Conservation (phyloP, 129 eudicot species). For the Saposhnikovia divaricata region DNA sequence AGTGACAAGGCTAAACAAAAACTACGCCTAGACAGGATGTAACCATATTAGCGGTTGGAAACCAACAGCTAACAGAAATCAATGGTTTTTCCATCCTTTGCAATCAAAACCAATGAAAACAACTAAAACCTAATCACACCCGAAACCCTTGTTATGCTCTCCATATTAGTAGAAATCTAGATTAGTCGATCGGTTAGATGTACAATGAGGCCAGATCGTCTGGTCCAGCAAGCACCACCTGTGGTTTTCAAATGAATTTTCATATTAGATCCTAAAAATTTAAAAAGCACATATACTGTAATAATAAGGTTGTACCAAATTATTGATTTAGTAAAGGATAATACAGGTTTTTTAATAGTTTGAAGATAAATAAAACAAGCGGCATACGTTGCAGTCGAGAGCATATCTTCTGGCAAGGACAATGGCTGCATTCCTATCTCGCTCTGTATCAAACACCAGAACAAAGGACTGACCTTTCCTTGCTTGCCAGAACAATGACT, state of each 20-base stretch:
- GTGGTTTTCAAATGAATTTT: conserved; percentile 1
- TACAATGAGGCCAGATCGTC: conserved; percentile 74
- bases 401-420: conserved; percentile 78
- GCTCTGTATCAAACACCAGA: conserved; percentile 72
- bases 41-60: conserved; percentile 34
- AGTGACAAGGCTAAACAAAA: conserved; percentile 76
- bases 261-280: neutral
- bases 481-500: conserved; percentile 92
- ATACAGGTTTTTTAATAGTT: neutral
- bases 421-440: conserved; percentile 77
- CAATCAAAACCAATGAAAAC: conserved; percentile 30
- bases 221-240: conserved; percentile 91
- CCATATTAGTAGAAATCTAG: conserved; percentile 30
- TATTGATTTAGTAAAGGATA: neutral
- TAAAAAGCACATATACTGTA: neutral
- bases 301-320: neutral
- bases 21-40: conserved; percentile 58
- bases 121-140: conserved; percentile 19
- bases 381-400: conserved; percentile 74
- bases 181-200: conserved; percentile 21
- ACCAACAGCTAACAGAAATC: conserved; percentile 18
- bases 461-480: conserved; percentile 88
- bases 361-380: neutral
- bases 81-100: conserved; percentile 33
- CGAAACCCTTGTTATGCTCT: conserved; percentile 30